These are phyloP conservation scores for Clavispora asparagi DNA, from an alignment of 805 yeast species.

Conservation along the genomic window DNA sequence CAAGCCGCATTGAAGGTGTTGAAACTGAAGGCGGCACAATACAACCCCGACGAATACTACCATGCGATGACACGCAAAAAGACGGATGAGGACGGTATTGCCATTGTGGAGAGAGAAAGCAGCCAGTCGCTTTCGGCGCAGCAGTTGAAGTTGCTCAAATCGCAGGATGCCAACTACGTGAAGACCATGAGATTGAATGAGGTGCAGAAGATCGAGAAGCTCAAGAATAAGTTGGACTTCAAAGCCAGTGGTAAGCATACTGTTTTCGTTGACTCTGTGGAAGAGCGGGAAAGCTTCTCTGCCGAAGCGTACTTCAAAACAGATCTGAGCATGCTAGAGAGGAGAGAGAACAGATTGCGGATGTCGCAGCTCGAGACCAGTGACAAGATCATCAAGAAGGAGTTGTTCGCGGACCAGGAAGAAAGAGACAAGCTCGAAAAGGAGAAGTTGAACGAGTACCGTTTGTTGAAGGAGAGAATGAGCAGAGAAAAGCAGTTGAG, in stretches of 20 bases:
- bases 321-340: conserved; percentile 52
- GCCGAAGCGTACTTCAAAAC: conserved; percentile 70
- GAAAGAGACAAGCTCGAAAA: conserved; percentile 35
- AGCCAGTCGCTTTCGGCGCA: conserved; percentile 58
- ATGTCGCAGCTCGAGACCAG: conserved; percentile 51
- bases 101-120: conserved; percentile 56
- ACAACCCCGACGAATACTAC: conserved; percentile 94
- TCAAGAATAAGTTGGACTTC: conserved; percentile 45
- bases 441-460: conserved; percentile 57
- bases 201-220: conserved; percentile 54
- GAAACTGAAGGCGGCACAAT: conserved; percentile 61
- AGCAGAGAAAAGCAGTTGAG: conserved; percentile 66
- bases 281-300: conserved; percentile 52
- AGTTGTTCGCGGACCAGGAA: conserved; percentile 23
- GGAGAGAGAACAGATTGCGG: conserved; percentile 69
- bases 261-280: conserved; percentile 68
- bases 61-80: conserved; percentile 79
- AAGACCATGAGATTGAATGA: conserved; percentile 73
- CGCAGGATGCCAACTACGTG: conserved; percentile 87
- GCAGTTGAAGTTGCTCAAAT: conserved; percentile 76
- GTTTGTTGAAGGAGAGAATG: conserved; percentile 56
- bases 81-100: conserved; percentile 67
- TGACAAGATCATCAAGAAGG: conserved; percentile 24
- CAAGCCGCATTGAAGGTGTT: conserved; percentile 65
- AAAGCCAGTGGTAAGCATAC: conserved; percentile 71